Evolutionary conservation across 2,329 filamentous ascomycete species (phyloP).

Genomic region (Teratosphaeria viscida): DNA sequence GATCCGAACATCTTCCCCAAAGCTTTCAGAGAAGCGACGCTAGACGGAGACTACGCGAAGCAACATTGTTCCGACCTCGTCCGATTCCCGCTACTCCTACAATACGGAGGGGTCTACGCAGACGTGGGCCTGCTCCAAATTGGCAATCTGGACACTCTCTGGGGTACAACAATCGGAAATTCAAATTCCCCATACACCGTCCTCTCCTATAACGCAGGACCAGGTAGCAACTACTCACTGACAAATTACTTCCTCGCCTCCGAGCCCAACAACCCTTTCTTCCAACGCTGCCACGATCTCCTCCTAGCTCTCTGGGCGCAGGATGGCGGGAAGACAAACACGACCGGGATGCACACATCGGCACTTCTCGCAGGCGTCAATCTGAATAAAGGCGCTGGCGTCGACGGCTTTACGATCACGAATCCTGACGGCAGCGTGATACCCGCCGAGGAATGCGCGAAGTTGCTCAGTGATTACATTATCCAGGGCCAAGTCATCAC

Average conservation of each 20-base stretch:
- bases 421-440: constrained; percentile 23
- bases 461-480: constrained; percentile 46
- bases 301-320: constrained; percentile 43
- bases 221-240: constrained; percentile 25
- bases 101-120: constrained; percentile 33
- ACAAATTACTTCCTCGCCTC: constrained; percentile 42
- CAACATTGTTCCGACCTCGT: constrained; percentile 51
- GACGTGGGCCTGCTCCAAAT: constrained; percentile 38
- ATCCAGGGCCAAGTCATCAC: constrained; percentile 46
- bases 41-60: constrained; percentile 40
- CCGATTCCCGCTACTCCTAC: constrained; percentile 45
- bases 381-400: constrained; percentile 21
- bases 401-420: constrained; percentile 7
- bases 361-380: constrained; percentile 38
- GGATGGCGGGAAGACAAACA: constrained; percentile 36
- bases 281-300: constrained; percentile 40
- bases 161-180: constrained; percentile 40
- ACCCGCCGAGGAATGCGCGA: constrained; percentile 26
- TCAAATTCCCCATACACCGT: constrained; percentile 38
- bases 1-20: constrained; percentile 19
- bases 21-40: constrained; percentile 41
- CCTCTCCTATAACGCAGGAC: constrained; percentile 36
- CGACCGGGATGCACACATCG: constrained; percentile 41
- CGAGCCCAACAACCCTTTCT: constrained; percentile 36
- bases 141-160: constrained; percentile 46